These are phyloP conservation scores for Trametes cinnabarina DNA, from an alignment of 768 basidiomycete species.

Conservation along the genomic window DNA sequence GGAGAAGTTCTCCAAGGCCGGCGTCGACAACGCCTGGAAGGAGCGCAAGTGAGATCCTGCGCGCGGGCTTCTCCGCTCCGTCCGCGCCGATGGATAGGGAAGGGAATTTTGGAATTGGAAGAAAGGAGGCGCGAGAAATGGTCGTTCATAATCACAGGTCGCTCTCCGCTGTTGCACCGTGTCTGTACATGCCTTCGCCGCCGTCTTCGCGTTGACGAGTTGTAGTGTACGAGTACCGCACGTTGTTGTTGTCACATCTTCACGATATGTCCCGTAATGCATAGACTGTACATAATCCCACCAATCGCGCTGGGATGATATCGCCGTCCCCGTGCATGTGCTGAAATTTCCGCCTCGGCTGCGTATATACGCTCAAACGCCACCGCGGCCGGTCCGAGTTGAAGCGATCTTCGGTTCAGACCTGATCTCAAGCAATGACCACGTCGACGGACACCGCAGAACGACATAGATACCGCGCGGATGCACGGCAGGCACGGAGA, in stretches of 20 bases:
- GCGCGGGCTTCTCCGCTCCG: background rate
- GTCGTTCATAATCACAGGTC: constrained; percentile 19
- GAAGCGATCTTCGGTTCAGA: too few relatives aligned
- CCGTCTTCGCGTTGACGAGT: background rate
- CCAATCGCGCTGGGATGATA: too few relatives aligned
- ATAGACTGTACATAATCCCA: constrained; percentile 20
- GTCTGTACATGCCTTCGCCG: constrained; percentile 9
- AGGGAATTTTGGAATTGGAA: background rate
- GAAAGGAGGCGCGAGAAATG: background rate
- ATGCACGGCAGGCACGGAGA: too few relatives aligned
- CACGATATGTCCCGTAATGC: constrained; percentile 6
- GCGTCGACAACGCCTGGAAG: constrained; percentile 48
- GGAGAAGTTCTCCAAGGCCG: constrained; percentile 46
- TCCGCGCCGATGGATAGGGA: background rate
- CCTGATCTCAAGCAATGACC: too few relatives aligned
- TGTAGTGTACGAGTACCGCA: constrained; percentile 15
- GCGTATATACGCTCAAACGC: too few relatives aligned
- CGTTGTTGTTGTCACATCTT: constrained; percentile 1
- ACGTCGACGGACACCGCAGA: too few relatives aligned
- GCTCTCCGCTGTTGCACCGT: constrained; percentile 10
- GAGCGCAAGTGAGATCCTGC: constrained; percentile 35
- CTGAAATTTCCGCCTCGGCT: too few relatives aligned
- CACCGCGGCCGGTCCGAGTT: too few relatives aligned
- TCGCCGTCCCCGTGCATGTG: too few relatives aligned
- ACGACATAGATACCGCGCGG: too few relatives aligned